Percentiles rank a stretch among this genome's conserved stretches.
phyloP scores from a whole-genome alignment of 306 rosid species.

The Rosa lucieae region DNA sequence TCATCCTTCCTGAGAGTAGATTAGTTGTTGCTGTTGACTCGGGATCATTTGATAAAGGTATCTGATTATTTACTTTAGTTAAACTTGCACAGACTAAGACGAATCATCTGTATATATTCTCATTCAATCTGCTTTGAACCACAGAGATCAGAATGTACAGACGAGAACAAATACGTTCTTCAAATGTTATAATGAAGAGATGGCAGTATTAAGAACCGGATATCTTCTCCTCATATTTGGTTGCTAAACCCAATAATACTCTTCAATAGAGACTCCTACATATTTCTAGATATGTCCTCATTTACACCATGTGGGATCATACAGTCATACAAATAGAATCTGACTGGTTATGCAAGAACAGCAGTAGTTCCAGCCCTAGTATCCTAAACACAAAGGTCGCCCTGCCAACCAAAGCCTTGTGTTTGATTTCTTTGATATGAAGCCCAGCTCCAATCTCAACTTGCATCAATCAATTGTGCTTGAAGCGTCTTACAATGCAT shows the following conservation, averaged over 20 bases:
- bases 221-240: neutral
- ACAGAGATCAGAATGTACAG: neutral
- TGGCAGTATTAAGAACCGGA: neutral
- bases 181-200: neutral
- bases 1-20: neutral
- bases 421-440: neutral
- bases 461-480: neutral
- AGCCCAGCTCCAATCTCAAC: neutral
- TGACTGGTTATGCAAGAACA: neutral
- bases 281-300: neutral
- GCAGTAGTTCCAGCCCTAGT: neutral
- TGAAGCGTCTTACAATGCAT: conserved; percentile 59
- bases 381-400: neutral
- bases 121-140: neutral
- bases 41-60: neutral
- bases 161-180: neutral
- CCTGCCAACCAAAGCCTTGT: neutral
- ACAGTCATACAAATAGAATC: neutral
- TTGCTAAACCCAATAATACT: neutral
- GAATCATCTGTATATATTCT: neutral
- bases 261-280: neutral
- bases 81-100: neutral
- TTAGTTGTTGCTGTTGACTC: neutral
- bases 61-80: neutral
- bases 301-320: neutral